Percentiles rank a stretch among this genome's conserved stretches.
phyloP scores from a whole-genome alignment of 2,329 filamentous ascomycete species.

The Colletotrichum caudatum region DNA sequence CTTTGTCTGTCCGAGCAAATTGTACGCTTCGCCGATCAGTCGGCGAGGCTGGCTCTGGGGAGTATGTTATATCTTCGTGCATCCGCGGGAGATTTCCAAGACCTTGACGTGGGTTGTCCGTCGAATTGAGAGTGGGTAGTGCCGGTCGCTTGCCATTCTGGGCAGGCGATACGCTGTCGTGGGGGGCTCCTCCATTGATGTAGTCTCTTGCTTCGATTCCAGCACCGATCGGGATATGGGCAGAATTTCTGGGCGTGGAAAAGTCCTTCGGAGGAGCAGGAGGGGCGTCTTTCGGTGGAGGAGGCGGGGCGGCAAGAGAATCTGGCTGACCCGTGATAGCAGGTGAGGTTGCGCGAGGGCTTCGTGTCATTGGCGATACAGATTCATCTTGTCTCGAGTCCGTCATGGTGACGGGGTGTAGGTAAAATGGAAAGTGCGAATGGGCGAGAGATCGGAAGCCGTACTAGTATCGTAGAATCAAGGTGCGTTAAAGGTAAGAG shows the following conservation, averaged over 20 bases:
- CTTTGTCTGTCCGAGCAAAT: constrained; percentile 71
- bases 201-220: constrained; percentile 51
- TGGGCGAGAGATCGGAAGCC: not conserved
- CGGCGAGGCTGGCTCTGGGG: constrained; percentile 52
- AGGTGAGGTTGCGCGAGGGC: constrained; percentile 27
- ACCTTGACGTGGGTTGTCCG: constrained; percentile 22
- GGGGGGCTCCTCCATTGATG: constrained; percentile 52
- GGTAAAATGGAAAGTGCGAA: not conserved
- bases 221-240: constrained; percentile 43
- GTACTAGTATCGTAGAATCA: not conserved
- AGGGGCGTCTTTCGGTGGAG: constrained; percentile 38
- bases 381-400: constrained; percentile 44
- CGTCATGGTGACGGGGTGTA: constrained; percentile 32
- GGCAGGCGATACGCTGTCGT: constrained; percentile 48
- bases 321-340: constrained; percentile 29
- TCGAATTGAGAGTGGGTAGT: constrained; percentile 40
- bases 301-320: constrained; percentile 29
- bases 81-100: constrained; percentile 32
- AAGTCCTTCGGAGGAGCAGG: constrained; percentile 34
- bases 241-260: constrained; percentile 36
- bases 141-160: constrained; percentile 26
- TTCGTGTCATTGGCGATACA: constrained; percentile 45
- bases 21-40: constrained; percentile 75
- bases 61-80: constrained; percentile 42
- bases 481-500: constrained; percentile 4